phyloP scores from a whole-genome alignment of 495 filamentous ascomycete species.

The Neurospora intermedia region DNA sequence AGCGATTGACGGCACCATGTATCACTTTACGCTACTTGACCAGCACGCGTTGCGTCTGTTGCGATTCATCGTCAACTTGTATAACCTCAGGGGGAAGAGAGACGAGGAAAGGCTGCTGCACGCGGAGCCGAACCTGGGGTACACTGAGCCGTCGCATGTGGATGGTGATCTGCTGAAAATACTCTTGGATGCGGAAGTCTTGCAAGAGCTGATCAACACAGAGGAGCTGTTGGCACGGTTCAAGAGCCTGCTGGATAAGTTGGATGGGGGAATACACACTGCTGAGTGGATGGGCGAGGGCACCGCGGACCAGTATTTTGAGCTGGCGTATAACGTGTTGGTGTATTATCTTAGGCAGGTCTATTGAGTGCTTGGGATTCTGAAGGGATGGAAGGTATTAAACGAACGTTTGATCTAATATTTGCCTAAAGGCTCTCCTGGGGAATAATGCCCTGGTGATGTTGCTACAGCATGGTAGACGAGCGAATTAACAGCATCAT shows the following conservation, averaged over 20 bases:
- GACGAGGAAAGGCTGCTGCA: not conserved
- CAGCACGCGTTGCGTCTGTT: conserved; percentile 50
- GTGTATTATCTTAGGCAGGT: conserved; percentile 35
- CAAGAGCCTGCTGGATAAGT: conserved; percentile 21
- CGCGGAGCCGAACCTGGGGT: conserved; percentile 17
- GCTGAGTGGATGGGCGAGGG: conserved; percentile 2
- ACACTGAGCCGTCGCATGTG: conserved; percentile 43
- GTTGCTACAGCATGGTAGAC: not conserved
- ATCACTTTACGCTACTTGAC: conserved; percentile 47
- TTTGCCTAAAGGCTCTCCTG: not conserved
- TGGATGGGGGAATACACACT: conserved; percentile 21
- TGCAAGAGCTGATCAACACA: conserved; percentile 32
- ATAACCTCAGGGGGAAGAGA: conserved; percentile 20
- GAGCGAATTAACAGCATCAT: not conserved
- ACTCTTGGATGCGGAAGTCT: conserved; percentile 36
- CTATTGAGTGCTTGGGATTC: conserved; percentile 11
- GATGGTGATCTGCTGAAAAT: conserved; percentile 56
- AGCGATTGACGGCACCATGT: conserved; percentile 54
- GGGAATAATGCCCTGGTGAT: not conserved
- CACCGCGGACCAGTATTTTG: conserved; percentile 15
- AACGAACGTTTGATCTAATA: not conserved
- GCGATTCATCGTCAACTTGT: conserved; percentile 49
- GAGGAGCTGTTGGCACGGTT: conserved; percentile 18
- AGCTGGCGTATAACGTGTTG: conserved; percentile 34
- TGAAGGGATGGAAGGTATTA: not conserved